Conservation (phyloP, 2,329 filamentous ascomycete species). For the Clonostachys sp. region DNA sequence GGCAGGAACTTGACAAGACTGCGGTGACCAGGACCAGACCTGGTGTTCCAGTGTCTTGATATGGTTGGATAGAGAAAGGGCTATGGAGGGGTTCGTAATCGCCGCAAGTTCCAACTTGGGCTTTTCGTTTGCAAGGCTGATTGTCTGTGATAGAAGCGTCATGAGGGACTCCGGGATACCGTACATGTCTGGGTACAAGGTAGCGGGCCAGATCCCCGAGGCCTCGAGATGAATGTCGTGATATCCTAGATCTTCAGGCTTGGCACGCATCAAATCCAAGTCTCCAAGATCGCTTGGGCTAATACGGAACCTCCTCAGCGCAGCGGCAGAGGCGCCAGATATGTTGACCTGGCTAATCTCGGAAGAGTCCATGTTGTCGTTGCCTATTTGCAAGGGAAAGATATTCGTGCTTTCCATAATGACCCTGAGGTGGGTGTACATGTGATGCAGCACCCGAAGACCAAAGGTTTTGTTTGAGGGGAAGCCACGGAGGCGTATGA, state of each 20-base stretch:
- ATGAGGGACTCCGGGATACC: constrained; percentile 28
- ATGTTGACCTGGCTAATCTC: not conserved
- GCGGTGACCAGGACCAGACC: constrained; percentile 20
- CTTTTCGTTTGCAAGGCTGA: constrained; percentile 33
- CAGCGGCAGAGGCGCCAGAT: not conserved
- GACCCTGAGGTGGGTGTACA: constrained; percentile 37
- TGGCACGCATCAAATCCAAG: constrained; percentile 17
- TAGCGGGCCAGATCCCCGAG: constrained; percentile 25
- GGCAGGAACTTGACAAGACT: not conserved
- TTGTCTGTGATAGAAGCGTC: constrained; percentile 22
- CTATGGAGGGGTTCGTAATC: constrained; percentile 11
- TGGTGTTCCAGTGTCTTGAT: constrained; percentile 21
- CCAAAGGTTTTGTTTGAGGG: constrained; percentile 31
- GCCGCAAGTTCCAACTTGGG: constrained; percentile 16
- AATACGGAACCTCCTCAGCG: constrained; percentile 18
- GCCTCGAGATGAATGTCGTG: constrained; percentile 30
- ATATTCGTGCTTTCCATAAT: constrained; percentile 31
- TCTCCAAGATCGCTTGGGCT: constrained; percentile 16
- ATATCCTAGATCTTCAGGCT: constrained; percentile 31
- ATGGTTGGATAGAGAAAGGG: constrained; percentile 16
- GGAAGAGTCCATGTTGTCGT: not conserved
- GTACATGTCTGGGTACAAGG: constrained; percentile 33
- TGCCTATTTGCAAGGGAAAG: not conserved
- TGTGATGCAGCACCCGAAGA: constrained; percentile 36
- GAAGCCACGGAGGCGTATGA: constrained; percentile 32